A percentile compares a stretch with the other conserved stretches of the same genome.
Evolutionary conservation across 306 rosid species (phyloP).

Genomic region (Corylus avellana): DNA sequence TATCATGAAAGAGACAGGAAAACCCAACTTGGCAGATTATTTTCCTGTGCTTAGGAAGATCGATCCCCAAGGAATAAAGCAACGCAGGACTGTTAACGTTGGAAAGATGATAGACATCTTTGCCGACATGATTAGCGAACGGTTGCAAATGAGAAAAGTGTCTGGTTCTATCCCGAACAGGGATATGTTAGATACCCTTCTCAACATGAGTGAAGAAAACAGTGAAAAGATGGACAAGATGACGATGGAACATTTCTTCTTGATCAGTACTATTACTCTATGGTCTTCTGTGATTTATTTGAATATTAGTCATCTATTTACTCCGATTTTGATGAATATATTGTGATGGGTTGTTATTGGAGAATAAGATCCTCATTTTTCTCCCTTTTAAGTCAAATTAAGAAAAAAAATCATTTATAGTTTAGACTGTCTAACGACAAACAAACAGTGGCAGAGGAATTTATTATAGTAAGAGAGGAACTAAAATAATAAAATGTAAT

Average conservation of each 20-base stretch:
- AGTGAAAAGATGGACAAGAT: constrained; percentile 29
- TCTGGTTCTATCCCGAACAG: neutral
- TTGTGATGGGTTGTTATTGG: too few relatives aligned
- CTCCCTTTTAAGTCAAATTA: too few relatives aligned
- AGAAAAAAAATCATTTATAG: too few relatives aligned
- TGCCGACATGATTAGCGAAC: constrained; percentile 16
- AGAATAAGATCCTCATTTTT: too few relatives aligned
- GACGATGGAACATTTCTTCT: constrained; percentile 27
- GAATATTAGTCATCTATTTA: too few relatives aligned
- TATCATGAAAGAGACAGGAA: constrained; percentile 34
- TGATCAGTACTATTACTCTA: constrained; percentile 20
- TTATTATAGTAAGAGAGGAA: too few relatives aligned
- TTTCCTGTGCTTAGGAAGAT: constrained; percentile 38
- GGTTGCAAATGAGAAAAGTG: constrained; percentile 31
- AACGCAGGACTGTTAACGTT: neutral
- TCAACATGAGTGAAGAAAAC: constrained; percentile 33
- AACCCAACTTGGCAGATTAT: constrained; percentile 46
- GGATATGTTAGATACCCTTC: constrained; percentile 46
- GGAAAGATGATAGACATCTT: constrained; percentile 19
- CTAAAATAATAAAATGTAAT: too few relatives aligned
- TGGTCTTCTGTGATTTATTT: neutral
- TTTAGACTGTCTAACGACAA: too few relatives aligned
- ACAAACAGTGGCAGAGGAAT: too few relatives aligned
- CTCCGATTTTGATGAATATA: neutral
- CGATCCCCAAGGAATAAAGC: constrained; percentile 47